Evolutionary conservation across 208 protist genomes (phyloP), one percentile per base, ranked within the genome.

Genomic region (Trypanosoma avium): DNA sequence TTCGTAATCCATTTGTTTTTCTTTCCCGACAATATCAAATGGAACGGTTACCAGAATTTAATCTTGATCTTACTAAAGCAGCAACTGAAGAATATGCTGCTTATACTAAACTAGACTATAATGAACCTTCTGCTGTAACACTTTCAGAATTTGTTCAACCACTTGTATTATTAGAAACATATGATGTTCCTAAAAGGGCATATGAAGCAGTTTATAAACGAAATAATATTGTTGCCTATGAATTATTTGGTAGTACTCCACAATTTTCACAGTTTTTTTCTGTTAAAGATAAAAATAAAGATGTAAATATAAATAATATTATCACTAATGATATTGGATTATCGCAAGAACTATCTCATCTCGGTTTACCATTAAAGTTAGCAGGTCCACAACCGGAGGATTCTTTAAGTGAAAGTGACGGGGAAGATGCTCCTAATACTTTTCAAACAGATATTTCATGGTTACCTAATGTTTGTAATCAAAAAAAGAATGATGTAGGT

Each of bases 1-100:
- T 70, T 19, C 67, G 79, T 5, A 73, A 54, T n/a, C 79, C 79
- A 15, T 77, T 86, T 49, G 67, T 67, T 0, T 86, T 86, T 60
- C 49, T 72, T 9, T 64, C 65, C 9, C 29, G 50, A 12, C 40
- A 77, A 30, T 82, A 82, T 38, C 57, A 36, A 24, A 61, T 49
- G 26, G 76, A 75, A 42, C 61, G 58, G 6, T 66, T 82, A 5
- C 79, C 79, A 8, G 79, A 86, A 43, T 86, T 86, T 58, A 24
- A 63, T 17, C 29, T 86, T 58, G 52, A 77, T 54, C 29, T 81
- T 0, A 55, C 38, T 17, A 69, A 50, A 36, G 54, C 67, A 33
- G 57, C 61, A 9, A 63, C 27, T 22, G 57, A 61, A 19, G 72
- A 79, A 33, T 59, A 76, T 30, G 65, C 58, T 29, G 24, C 52